Base-by-base conservation (phyloP, 225 moss, liverwort and hornwort species). In the Rhytidiadelphus loreus region DNA sequence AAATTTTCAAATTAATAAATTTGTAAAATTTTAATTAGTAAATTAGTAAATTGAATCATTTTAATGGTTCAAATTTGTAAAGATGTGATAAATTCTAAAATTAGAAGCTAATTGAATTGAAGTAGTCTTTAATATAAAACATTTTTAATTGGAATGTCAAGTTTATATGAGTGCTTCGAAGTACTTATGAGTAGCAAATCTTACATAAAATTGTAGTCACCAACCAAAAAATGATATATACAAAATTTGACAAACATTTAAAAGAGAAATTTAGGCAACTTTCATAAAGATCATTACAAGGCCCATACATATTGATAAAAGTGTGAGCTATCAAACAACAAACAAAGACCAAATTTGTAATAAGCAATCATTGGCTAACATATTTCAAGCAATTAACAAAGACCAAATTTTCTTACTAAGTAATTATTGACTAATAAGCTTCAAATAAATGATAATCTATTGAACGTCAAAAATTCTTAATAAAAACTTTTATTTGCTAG, bases 21-120 rank as follows among this genome's bases (percentile, higher is more conserved):
- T n/a, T 4, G 1, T 7, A 3, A 53, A 35, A 77, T 3, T 21
- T 9, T 9, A 32, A 55, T 55, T 52, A 3, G 0, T 0, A 53
- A 35, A 24, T 4, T n/a, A 39, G 0, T 18, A 5, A 4, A 30
- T 30, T 46, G 10, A 22, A 55, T 25, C 4, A 55, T 11, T 57
- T 78, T 8, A 39, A 24, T 7, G 18, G 5, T 57, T n/a, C 11
- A 25, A 78, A 37, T 3, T n/a, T n/a, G 2, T 26, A 39, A 26
- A 56, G 16, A 33, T 57, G 5, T 28, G 18, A 39, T 57, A n/a
- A n/a, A n/a, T 26, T 57, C 2, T n/a, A 28, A n/a, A 79, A 39
- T 17, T 16, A n/a, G 4, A 56, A n/a, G 4, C 2, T 78, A 26
- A 56, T n/a, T n/a, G 16, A 56, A 78, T 79, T 28, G 39, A 79